These are phyloP conservation scores for Ophiostoma populinum DNA, from an alignment of 2,329 filamentous ascomycete species.

Conservation along the genomic window DNA sequence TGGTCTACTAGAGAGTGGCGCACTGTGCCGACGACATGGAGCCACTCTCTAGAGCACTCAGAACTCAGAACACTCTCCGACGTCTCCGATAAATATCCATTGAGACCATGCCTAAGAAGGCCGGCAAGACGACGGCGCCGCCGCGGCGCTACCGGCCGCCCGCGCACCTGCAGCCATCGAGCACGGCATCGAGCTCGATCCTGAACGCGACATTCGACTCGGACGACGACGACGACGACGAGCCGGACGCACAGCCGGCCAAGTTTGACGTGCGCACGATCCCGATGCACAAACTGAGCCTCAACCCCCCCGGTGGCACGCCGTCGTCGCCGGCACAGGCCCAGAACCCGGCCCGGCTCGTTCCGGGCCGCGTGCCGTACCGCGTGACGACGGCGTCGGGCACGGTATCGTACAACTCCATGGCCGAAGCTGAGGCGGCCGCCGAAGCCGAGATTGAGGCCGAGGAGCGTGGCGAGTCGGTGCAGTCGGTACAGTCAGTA, in stretches of 20 bases:
- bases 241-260: too few species aligned
- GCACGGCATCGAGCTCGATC: slow-evolving; percentile 11
- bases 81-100: too few species aligned
- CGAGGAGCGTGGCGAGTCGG: not conserved
- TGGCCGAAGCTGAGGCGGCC: not conserved
- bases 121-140: too few species aligned
- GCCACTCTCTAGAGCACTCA: slow-evolving; percentile 28
- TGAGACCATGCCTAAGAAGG: not conserved
- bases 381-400: not conserved
- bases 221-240: slow-evolving; percentile 22
- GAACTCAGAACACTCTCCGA: not conserved
- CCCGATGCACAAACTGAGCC: slow-evolving; percentile 25
- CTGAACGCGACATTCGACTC: slow-evolving; percentile 21
- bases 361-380: slow-evolving; percentile 10
- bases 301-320: slow-evolving; percentile 22
- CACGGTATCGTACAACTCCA: not conserved
- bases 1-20: slow-evolving; percentile 38
- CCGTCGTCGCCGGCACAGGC: slow-evolving; percentile 6
- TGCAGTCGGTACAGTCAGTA: too few species aligned
- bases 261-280: slow-evolving; percentile 14
- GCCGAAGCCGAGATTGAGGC: slow-evolving; percentile 3
- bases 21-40: slow-evolving; percentile 26
- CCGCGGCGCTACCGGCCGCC: too few species aligned
- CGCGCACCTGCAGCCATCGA: too few species aligned
- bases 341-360: not conserved